Evolutionary conservation across 176 grass and related monocot genomes (phyloP).

Genomic region (Raddia guianensis): DNA sequence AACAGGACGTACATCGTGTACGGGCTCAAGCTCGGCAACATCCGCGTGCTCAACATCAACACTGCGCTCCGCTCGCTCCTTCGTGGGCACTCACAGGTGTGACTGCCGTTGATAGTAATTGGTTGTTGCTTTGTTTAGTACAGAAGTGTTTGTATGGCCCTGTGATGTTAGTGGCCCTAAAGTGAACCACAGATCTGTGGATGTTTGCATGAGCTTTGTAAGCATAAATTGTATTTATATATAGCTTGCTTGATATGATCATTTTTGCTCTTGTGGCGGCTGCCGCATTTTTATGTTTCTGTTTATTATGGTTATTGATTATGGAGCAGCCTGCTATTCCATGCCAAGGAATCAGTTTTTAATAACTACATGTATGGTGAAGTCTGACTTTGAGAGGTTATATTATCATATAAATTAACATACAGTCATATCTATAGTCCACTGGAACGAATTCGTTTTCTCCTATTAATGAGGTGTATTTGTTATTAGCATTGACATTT

Average conservation of each 20-base stretch:
- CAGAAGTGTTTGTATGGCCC: not conserved
- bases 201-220: not conserved
- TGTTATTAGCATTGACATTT: not conserved
- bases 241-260: not conserved
- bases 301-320: not conserved
- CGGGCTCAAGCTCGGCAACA: constrained; percentile 79
- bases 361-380: not conserved
- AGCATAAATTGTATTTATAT: not conserved
- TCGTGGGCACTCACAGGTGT: constrained; percentile 79
- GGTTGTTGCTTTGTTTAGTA: not conserved
- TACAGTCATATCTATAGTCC: not conserved
- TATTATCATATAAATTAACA: constrained; percentile 9
- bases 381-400: constrained; percentile 9
- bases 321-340: not conserved
- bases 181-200: not conserved
- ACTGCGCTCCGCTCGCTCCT: constrained; percentile 88
- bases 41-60: constrained; percentile 93
- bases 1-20: constrained; percentile 92
- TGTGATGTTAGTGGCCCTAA: not conserved
- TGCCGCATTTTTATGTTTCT: not conserved
- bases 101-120: not conserved
- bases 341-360: not conserved
- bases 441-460: not conserved
- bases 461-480: not conserved
- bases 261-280: not conserved